Base-by-base conservation (phyloP, 176 grass and related monocot genomes). In the Eleusine coracana region DNA sequence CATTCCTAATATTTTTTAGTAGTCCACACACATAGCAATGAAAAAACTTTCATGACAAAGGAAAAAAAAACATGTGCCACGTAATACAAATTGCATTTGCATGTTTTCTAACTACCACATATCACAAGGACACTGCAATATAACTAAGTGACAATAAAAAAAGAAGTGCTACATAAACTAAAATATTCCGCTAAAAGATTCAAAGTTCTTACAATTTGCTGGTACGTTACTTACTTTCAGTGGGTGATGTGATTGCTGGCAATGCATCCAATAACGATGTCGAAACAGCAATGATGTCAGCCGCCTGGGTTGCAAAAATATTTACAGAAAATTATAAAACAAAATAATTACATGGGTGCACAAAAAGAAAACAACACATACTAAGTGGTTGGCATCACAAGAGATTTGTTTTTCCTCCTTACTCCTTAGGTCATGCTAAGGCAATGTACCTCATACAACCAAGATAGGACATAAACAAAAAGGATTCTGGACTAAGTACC, bases 211-310 rank as follows among this genome's bases (percentile, higher is more conserved):
- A 7, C 3, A 23, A 25, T 51, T 41, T 54, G 58, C 7, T 31
- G 63, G 54, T 70, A 70, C 70, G 37, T 39, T 64, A 83, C 84
- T 87, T 90, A 90, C 84, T 80, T 90, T 87, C 89, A 28, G 69
- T 65, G 74, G 84, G 63, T 13, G 80, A 71, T 64, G 70, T 70
- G 37, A 94, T 42, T 74, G 78, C 65, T 73, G 96, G 96, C 74
- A 99, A 82, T 18, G 52, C 46, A 21, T 96, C 96, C 82, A 99
- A 68, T 67, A 99, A 87, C 16, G 90, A 88, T 1, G 96, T 96
- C 64, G 82, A 85, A 88, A 96, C 83, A 76, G 91, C 76, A 71
- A 99, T 69, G 68, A 95, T 93, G 80, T 93, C 91, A 59, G 94
- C 81, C 7, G 87, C 96, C 96, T 99, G 86, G 41, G 79, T 84